Conservation (phyloP, 2,329 filamentous ascomycete genomes). For the Gaeumannomyces sp. region DNA sequence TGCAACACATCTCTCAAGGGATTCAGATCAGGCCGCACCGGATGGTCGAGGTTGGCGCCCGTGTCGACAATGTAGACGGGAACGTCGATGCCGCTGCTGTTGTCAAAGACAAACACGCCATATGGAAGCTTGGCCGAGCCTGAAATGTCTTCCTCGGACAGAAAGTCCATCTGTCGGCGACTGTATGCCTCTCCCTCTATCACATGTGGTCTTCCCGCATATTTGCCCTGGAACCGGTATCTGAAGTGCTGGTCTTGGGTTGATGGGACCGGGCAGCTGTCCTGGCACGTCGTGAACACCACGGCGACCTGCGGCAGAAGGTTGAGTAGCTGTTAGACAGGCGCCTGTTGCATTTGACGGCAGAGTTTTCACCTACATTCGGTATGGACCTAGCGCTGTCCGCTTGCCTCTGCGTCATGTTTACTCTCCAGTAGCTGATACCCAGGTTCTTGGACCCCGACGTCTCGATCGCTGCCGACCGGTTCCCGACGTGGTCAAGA, state of each 20-base stretch:
- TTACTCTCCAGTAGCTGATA: neutral
- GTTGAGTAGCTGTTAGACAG: too few relatives aligned
- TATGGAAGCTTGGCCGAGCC: neutral
- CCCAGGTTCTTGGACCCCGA: neutral
- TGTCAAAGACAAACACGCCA: neutral
- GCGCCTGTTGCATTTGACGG: too few relatives aligned
- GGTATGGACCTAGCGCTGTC: neutral
- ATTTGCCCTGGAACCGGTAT: neutral
- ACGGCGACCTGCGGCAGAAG: neutral
- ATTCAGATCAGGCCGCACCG: neutral
- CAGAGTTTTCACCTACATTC: neutral
- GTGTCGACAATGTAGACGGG: constrained; percentile 5
- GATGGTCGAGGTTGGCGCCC: constrained; percentile 1
- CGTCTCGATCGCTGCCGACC: neutral
- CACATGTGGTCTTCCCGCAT: neutral
- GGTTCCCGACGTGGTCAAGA: neutral
- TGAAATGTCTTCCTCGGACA: neutral
- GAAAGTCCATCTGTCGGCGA: neutral
- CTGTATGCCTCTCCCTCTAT: neutral
- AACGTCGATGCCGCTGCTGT: neutral
- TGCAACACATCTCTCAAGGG: neutral
- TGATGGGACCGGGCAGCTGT: neutral
- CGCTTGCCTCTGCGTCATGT: neutral
- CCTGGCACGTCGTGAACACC: neutral
- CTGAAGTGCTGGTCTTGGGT: neutral